Percentiles rank a stretch among this genome's conserved stretches.
phyloP scores from a whole-genome alignment of 345 rosid species.

The Draba incana region DNA sequence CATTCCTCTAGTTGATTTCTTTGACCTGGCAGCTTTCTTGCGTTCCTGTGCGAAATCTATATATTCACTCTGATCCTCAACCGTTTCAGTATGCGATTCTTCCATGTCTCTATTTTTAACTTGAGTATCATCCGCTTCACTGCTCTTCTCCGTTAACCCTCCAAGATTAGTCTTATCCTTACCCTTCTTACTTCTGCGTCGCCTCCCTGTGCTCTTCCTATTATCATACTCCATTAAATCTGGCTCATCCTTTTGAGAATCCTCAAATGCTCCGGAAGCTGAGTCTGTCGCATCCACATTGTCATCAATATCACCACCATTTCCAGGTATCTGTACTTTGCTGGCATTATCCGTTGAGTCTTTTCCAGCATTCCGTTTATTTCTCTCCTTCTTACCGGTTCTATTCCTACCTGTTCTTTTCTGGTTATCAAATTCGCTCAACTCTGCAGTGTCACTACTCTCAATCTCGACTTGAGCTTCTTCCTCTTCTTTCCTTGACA shows the following conservation, averaged over 20 bases:
- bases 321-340: conserved; percentile 37
- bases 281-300: conserved; percentile 38
- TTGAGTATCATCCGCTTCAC: conserved; percentile 43
- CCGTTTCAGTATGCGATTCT: conserved; percentile 15
- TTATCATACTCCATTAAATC: conserved; percentile 37
- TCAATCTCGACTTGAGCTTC: conserved; percentile 47
- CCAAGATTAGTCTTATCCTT: conserved; percentile 34
- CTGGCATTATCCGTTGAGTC: conserved; percentile 37
- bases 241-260: conserved; percentile 35
- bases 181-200: conserved; percentile 40
- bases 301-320: conserved; percentile 40
- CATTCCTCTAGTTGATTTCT: conserved; percentile 74
- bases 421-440: conserved; percentile 49
- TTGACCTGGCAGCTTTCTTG: conserved; percentile 58
- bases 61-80: conserved; percentile 40
- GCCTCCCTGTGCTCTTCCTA: conserved; percentile 41
- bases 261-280: conserved; percentile 33
- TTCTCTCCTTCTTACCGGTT: conserved; percentile 54
- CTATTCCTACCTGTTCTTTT: conserved; percentile 55
- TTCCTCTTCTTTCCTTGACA: conserved; percentile 42
- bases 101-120: conserved; percentile 24
- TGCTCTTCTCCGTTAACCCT: conserved; percentile 24
- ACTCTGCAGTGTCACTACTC: conserved; percentile 45
- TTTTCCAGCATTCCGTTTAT: conserved; percentile 44
- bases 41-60: conserved; percentile 33